Evolutionary conservation across 2,329 filamentous ascomycete genomes (phyloP).

Genomic region (Chrysoporthe cubensis): DNA sequence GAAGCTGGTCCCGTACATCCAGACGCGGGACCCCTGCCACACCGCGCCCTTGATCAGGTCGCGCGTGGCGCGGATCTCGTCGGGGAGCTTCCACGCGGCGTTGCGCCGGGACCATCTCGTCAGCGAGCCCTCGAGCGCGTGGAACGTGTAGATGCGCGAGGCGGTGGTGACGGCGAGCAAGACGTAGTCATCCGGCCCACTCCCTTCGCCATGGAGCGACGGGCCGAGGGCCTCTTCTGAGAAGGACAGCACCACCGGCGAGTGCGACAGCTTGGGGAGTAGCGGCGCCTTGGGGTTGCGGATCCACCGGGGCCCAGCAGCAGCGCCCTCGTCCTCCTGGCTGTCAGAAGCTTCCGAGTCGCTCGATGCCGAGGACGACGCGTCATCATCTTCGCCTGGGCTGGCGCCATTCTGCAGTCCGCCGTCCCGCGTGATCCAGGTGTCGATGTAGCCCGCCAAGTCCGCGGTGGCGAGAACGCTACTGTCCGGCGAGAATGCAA

Average conservation of each 20-base stretch:
- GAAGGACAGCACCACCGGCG: conserved; percentile 72
- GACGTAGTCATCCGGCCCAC: conserved; percentile 22
- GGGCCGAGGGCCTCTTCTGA: conserved; percentile 50
- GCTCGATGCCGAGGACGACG: conserved; percentile 32
- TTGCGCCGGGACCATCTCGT: conserved; percentile 88
- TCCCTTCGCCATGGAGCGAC: conserved; percentile 31
- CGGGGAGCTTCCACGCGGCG: conserved; percentile 73
- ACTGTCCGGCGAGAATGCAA: conserved; percentile 80
- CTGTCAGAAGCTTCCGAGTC: conserved; percentile 34
- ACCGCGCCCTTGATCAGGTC: conserved; percentile 83
- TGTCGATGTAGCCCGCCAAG: conserved; percentile 83
- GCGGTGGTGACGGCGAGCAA: conserved; percentile 56
- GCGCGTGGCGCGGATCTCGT: conserved; percentile 72
- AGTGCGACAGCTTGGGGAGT: conserved; percentile 69
- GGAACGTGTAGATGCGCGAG: conserved; percentile 75
- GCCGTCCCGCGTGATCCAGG: conserved; percentile 73
- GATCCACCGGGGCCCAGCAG: conserved; percentile 69
- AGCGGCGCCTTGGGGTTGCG: conserved; percentile 71
- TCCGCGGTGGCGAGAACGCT: conserved; percentile 79
- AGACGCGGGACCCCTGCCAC: conserved; percentile 80
- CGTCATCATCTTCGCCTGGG: conserved; percentile 40
- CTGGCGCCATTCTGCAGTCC: conserved; percentile 40
- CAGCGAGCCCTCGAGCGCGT: conserved; percentile 75
- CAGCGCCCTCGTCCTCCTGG: conserved; percentile 39
- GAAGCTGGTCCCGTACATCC: conserved; percentile 86